Conservation (phyloP, 139 green algal species). For the Desmodesmus armatus region DNA sequence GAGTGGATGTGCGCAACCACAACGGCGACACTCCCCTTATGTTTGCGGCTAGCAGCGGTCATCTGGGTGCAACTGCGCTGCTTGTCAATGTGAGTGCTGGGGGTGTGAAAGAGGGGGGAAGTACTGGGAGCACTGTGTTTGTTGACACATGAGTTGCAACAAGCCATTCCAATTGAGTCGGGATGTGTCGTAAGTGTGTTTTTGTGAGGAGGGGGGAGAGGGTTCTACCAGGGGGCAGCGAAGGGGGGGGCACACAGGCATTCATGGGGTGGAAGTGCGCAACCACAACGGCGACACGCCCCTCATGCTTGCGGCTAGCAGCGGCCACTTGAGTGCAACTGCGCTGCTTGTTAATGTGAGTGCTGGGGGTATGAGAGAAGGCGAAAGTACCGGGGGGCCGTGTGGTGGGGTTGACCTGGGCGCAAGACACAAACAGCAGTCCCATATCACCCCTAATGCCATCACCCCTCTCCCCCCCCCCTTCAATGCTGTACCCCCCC, state of each 20-base stretch:
- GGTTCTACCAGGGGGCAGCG: background rate
- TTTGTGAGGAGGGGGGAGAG: background rate
- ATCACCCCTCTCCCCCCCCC: background rate
- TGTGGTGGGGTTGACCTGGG: too few relatives aligned
- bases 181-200: background rate
- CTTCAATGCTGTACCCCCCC: background rate
- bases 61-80: background rate
- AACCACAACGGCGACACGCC: conserved; percentile 13
- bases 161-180: background rate
- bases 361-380: background rate
- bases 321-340: background rate
- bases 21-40: conserved; percentile 49
- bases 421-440: too few relatives aligned
- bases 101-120: too few relatives aligned
- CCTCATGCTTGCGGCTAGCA: conserved; percentile 39
- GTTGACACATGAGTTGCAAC: background rate
- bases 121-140: background rate
- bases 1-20: conserved; percentile 22
- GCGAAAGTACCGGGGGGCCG: too few relatives aligned
- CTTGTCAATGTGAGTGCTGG: conserved; percentile 16
- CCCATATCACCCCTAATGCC: background rate
- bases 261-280: background rate
- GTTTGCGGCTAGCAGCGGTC: conserved; percentile 20
- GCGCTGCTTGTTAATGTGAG: conserved; percentile 18
- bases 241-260: background rate